Percentiles rank a stretch among this genome's conserved stretches.
These are phyloP conservation scores for Ustilago esculenta DNA, from an alignment of 1,284 basidiomycete genomes.

Conservation along the genomic window DNA sequence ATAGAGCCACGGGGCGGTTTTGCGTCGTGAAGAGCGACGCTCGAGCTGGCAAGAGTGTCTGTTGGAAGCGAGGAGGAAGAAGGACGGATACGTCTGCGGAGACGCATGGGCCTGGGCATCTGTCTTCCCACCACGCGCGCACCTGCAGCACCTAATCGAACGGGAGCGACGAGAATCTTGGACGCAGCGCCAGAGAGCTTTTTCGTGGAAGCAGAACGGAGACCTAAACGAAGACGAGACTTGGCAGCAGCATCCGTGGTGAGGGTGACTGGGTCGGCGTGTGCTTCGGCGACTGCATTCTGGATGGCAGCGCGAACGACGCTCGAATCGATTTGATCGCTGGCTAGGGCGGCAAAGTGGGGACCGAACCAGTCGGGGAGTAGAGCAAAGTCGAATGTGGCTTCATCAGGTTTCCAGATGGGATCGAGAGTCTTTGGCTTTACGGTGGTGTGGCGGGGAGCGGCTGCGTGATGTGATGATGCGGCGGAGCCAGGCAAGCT, in stretches of 20 bases:
- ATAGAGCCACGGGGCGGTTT: constrained; percentile 41
- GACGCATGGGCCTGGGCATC: constrained; percentile 54
- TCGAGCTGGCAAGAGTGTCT: constrained; percentile 5
- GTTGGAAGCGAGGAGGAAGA: constrained; percentile 7
- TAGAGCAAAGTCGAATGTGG: constrained; percentile 49
- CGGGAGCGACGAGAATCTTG: constrained; percentile 54
- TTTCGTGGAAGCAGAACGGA: constrained; percentile 36
- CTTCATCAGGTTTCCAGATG: constrained; percentile 70
- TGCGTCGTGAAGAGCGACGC: constrained; percentile 1
- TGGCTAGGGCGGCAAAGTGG: constrained; percentile 70
- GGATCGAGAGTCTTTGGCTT: constrained; percentile 82
- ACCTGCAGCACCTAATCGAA: constrained; percentile 52
- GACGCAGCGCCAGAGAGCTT: constrained; percentile 43
- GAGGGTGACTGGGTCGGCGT: background rate
- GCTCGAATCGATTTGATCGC: constrained; percentile 28
- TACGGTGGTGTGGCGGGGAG: constrained; percentile 80
- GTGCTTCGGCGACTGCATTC: constrained; percentile 8
- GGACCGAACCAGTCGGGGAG: constrained; percentile 64
- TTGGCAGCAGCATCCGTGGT: constrained; percentile 10
- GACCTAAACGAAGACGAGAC: constrained; percentile 19
- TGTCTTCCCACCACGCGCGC: constrained; percentile 50
- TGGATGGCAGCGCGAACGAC: constrained; percentile 30
- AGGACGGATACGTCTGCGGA: constrained; percentile 20
- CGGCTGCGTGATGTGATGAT: constrained; percentile 40
- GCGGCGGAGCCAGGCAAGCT: constrained; percentile 51